Evolutionary conservation across 2,329 filamentous ascomycete species (phyloP).

Genomic region (Clonostachys chloroleuca): DNA sequence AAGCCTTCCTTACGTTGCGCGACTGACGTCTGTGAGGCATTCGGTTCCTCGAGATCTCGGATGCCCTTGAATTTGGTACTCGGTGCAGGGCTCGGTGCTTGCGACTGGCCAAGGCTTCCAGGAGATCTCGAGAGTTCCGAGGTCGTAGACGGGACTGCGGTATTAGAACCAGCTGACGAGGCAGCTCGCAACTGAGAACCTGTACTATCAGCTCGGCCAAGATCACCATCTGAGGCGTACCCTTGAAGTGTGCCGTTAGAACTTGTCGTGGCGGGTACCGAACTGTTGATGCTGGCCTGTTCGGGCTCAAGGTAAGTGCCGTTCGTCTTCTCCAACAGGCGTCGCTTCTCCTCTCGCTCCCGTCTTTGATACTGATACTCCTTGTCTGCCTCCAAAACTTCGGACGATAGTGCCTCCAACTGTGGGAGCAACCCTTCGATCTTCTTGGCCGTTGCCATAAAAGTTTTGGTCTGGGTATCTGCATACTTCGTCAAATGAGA

Average conservation of each 20-base stretch:
- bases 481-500: conserved; percentile 94
- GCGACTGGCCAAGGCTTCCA: conserved; percentile 42
- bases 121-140: conserved; percentile 52
- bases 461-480: conserved; percentile 80
- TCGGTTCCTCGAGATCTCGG: conserved; percentile 84
- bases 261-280: conserved; percentile 16
- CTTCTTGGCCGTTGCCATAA: conserved; percentile 78
- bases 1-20: conserved; percentile 86
- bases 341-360: conserved; percentile 92
- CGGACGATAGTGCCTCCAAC: conserved; percentile 79
- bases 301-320: conserved; percentile 69
- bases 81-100: conserved; percentile 45
- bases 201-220: conserved; percentile 70
- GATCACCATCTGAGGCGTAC: conserved; percentile 61
- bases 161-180: conserved; percentile 35
- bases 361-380: conserved; percentile 93
- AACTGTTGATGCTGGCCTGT: conserved; percentile 36
- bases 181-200: conserved; percentile 60
- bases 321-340: conserved; percentile 84
- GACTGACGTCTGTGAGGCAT: conserved; percentile 45
- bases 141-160: conserved; percentile 17
- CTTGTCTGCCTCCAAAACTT: conserved; percentile 92
- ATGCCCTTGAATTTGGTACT: conserved; percentile 79
- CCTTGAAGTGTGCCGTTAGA: conserved; percentile 37
- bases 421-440: conserved; percentile 85